phyloP scores from a whole-genome alignment of 2,329 filamentous ascomycete species.

The Esteya vermicola region DNA sequence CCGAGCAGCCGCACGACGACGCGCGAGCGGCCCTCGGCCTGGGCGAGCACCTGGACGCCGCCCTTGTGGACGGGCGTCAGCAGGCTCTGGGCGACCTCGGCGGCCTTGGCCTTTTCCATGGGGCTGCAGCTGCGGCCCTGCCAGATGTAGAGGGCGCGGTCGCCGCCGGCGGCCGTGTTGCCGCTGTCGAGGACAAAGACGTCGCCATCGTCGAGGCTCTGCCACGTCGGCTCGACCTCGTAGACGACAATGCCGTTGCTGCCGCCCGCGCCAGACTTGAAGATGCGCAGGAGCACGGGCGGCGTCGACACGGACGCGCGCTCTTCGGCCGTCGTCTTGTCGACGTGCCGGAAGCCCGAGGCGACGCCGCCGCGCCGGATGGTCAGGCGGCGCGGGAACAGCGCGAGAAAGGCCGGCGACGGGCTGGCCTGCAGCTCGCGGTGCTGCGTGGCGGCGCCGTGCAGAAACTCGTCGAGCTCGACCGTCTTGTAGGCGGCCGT shows the following conservation, averaged over 20 bases:
- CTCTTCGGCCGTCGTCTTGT: conserved; percentile 16
- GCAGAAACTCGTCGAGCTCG: conserved; percentile 53
- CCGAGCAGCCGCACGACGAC: conserved; percentile 42
- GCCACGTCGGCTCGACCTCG: conserved; percentile 48
- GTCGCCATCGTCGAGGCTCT: conserved; percentile 49
- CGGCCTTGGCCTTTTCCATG: conserved; percentile 56
- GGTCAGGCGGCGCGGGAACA: conserved; percentile 43
- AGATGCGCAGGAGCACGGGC: conserved; percentile 44
- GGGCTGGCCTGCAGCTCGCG: conserved; percentile 46
- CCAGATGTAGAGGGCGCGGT: conserved; percentile 55
- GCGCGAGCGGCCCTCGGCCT: conserved; percentile 40
- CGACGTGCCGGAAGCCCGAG: conserved; percentile 51
- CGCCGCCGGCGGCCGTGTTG: conserved; percentile 46
- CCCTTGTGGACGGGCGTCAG: conserved; percentile 48
- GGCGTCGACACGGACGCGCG: conserved; percentile 17
- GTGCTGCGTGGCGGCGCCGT: conserved; percentile 47
- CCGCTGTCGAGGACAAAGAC: conserved; percentile 51
- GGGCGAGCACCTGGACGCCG: conserved; percentile 51
- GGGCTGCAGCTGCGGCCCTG: conserved; percentile 50
- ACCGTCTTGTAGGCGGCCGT: conserved; percentile 58
- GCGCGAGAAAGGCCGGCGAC: conserved; percentile 42
- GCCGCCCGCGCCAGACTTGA: conserved; percentile 41
- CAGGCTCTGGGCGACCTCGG: conserved; percentile 47
- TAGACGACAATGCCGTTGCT: conserved; percentile 40
- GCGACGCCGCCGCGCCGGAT: conserved; percentile 46